Evolutionary conservation across 495 filamentous ascomycete species (phyloP).

Genomic region (Astrocystis sublimbata): DNA sequence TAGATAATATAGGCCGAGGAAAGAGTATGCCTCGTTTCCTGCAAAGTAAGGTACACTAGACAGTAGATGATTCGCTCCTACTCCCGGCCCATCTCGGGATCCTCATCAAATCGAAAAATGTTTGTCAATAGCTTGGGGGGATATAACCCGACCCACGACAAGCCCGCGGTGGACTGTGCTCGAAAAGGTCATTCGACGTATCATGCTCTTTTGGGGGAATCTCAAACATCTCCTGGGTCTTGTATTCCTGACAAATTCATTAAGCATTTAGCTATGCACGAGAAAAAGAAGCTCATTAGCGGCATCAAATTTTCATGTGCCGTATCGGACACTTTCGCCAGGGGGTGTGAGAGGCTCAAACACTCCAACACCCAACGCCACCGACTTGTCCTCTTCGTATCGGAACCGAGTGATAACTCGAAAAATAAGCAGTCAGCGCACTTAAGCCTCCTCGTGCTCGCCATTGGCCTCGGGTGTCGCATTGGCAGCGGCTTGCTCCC

Average conservation of each 20-base stretch:
- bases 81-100: slow-evolving; percentile 13
- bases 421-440: slow-evolving; percentile 22
- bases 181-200: slow-evolving; percentile 19
- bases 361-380: slow-evolving; percentile 39
- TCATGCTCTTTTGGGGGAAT: slow-evolving; percentile 31
- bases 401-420: slow-evolving; percentile 27
- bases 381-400: slow-evolving; percentile 24
- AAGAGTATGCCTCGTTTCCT: slow-evolving; percentile 27
- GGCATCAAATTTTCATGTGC: slow-evolving; percentile 29
- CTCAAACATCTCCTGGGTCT: slow-evolving; percentile 22
- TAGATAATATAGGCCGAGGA: slow-evolving; percentile 28
- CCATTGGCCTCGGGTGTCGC: slow-evolving; percentile 49
- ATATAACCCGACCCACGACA: slow-evolving; percentile 7
- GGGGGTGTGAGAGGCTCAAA: slow-evolving; percentile 34
- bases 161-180: neutral
- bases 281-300: slow-evolving; percentile 31
- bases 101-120: slow-evolving; percentile 16
- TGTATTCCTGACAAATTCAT: slow-evolving; percentile 39
- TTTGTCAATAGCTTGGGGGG: slow-evolving; percentile 18
- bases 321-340: slow-evolving; percentile 20
- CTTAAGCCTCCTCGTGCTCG: slow-evolving; percentile 45
- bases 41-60: slow-evolving; percentile 25
- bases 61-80: slow-evolving; percentile 21
- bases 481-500: slow-evolving; percentile 46
- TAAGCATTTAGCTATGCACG: slow-evolving; percentile 28